Percentiles rank a stretch among this genome's conserved stretches.
Evolutionary conservation across 2,329 filamentous ascomycete species (phyloP).

Genomic region (Blumeria graminis): DNA sequence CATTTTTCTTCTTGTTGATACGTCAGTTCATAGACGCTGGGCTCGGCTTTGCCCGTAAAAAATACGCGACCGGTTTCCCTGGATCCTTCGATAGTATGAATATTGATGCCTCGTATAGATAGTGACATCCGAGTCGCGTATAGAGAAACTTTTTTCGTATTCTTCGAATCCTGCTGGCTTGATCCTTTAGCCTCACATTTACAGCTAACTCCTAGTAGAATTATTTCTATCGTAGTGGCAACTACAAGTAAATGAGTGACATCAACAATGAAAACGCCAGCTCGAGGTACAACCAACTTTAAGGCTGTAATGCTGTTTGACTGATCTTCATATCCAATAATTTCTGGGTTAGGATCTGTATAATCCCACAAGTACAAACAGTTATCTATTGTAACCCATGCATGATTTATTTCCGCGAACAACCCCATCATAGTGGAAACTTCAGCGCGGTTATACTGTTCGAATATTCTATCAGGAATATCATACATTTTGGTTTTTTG

Average conservation of each 20-base stretch:
- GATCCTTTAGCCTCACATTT: conserved; percentile 36
- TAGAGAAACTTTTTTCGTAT: conserved; percentile 48
- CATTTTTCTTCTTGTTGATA: conserved; percentile 96
- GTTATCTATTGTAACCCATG: conserved; percentile 90
- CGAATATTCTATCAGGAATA: conserved; percentile 77
- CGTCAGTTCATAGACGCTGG: conserved; percentile 78
- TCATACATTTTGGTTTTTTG: conserved; percentile 68
- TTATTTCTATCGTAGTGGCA: conserved; percentile 63
- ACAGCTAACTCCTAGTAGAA: conserved; percentile 64
- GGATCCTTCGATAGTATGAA: conserved; percentile 58
- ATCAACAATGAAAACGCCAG: conserved; percentile 63
- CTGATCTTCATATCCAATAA: conserved; percentile 82
- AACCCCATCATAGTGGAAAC: conserved; percentile 85
- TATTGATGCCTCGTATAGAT: conserved; percentile 49
- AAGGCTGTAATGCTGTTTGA: conserved; percentile 75
- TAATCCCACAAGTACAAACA: conserved; percentile 96
- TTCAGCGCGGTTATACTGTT: conserved; percentile 72
- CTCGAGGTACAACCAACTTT: conserved; percentile 60
- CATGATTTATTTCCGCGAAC: conserved; percentile 83
- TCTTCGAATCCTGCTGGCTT: conserved; percentile 40
- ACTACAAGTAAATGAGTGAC: conserved; percentile 81
- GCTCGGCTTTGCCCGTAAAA: conserved; percentile 57
- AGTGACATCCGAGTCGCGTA: conserved; percentile 79
- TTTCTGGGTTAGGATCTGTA: conserved; percentile 68
- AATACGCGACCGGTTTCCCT: conserved; percentile 69